Evolutionary conservation across 2,329 filamentous ascomycete genomes (phyloP), one percentile per base, ranked within the genome.

Genomic region (Remersonia thermophila): DNA sequence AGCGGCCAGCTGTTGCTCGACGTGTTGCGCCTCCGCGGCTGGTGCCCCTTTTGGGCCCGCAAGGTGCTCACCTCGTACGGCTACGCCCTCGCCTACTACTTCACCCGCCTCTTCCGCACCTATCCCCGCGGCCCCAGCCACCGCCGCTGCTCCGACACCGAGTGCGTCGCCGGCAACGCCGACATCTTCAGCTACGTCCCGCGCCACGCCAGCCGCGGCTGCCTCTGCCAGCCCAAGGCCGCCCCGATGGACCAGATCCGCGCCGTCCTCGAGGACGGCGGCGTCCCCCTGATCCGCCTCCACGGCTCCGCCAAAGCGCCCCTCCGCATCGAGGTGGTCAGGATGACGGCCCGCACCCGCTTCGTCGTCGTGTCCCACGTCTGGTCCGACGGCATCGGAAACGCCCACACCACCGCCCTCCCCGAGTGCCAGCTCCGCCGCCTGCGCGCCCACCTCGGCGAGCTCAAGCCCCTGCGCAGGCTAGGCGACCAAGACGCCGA

Each of bases 41-140:
- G 44, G 46, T 48, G 46, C n/a, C 44, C 46, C 4, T 47, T 43
- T 18, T 44, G 39, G 26, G 35, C 42, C 1, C 38, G 42, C 15
- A 47, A 44, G 35, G 36, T 44, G 3, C 41, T 43, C 26, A 40
- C 39, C 1, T 35, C 39, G 9, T 39, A 40, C 35, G 43, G 47
- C 33, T 48, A 48, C 28, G 46, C 40, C 3, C 15, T 45, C 16
- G 40, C 39, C 3, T 47, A 48, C 23, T 48, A 48, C 27, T 44
- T 42, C 32, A 48, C 40, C 11, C 41, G 46, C 10, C 42, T 48
- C 18, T 41, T 45, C 23, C 32, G 40, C n/a, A 34, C 34, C 13
- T 48, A 35, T 27, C 40, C 37, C 3, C 30, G 40, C 8, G 35
- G 33, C 6, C 33, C 41, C 12, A 37, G 30, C 35, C 46, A 48